Percentiles rank a stretch among this genome's conserved stretches.
These are phyloP conservation scores for Endogone sp. DNA, from an alignment of 192 early-diverging fungal species.

Conservation along the genomic window DNA sequence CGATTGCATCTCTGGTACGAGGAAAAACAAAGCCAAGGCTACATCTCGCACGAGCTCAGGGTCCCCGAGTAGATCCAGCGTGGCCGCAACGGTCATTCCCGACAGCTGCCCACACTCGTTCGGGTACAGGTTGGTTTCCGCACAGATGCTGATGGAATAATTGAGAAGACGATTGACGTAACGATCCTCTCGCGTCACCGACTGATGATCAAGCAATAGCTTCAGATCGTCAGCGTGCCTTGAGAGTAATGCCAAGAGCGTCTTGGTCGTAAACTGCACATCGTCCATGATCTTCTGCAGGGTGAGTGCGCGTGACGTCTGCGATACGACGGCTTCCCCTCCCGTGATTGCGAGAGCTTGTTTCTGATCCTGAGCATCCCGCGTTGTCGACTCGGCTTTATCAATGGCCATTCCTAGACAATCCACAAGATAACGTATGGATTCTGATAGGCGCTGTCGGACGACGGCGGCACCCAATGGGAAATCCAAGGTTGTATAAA, in stretches of 20 bases:
- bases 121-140: constrained; percentile 10
- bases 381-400: not conserved
- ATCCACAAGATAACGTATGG: constrained; percentile 16
- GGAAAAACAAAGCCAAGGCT: constrained; percentile 25
- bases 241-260: constrained; percentile 28
- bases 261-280: constrained; percentile 31
- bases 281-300: constrained; percentile 26
- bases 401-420: constrained; percentile 1
- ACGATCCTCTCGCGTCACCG: not conserved
- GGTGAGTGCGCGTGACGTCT: not conserved
- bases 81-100: constrained; percentile 32
- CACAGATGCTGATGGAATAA: not conserved
- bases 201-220: constrained; percentile 10
- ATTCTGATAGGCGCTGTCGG: not conserved
- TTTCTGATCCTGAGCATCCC: not conserved
- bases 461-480: constrained; percentile 27
- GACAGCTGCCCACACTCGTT: constrained; percentile 37
- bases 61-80: constrained; percentile 17
- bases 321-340: not conserved
- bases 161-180: not conserved
- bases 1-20: not conserved
- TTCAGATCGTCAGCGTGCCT: constrained; percentile 3
- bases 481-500: constrained; percentile 41
- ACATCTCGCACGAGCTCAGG: constrained; percentile 9
- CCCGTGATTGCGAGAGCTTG: not conserved